Evolutionary conservation across 2,329 filamentous ascomycete genomes (phyloP), one percentile per base, ranked within the genome.

Genomic region (Beauveria sp.): DNA sequence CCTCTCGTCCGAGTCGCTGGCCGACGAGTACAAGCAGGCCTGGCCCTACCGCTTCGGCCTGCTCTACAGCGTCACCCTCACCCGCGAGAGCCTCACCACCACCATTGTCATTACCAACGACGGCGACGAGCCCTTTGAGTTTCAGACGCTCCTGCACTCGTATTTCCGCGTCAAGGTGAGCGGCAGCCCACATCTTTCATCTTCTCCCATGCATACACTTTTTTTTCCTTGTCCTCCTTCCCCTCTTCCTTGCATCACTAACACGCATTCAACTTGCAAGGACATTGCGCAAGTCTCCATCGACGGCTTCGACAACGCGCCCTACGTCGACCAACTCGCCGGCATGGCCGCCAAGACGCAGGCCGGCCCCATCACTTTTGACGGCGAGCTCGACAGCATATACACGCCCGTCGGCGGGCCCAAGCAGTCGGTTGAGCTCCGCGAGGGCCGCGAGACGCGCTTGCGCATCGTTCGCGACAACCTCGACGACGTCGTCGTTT

Each of bases 21-120:
- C 82, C 66, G 85, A 87, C 0, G 83, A 87, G 48, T 82, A 84
- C 66, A 85, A 84, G 70, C 82, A 84, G 67, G 83, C 87, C 26
- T 99, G 94, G 94, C 88, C 90, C 2, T 89, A 88, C 71, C 86
- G 89, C 64, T 99, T 99, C 73, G 89, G 89, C 5, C 82, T 97
- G 56, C 88, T 97, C 61, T 99, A 99, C 80, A 96, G 89, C 69
- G 91, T 99, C 62, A 96, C 90, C 3, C 78, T 99, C 66, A 85
- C 85, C 64, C 86, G 83, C 66, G 86, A 88, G 41, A 86, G 84
- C 41, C 77, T 99, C 71, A 86, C 86, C 70, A 96, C 93, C 3
- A 87, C 88, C 64, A 79, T 99, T 61, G 89, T 93, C 64, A 87
- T 97, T 60, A 89, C 90, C 71, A 99, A 99, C 73, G 89, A 96